Base-by-base conservation (phyloP, 2,329 filamentous ascomycete genomes). In the Fusarium agapanthi region DNA sequence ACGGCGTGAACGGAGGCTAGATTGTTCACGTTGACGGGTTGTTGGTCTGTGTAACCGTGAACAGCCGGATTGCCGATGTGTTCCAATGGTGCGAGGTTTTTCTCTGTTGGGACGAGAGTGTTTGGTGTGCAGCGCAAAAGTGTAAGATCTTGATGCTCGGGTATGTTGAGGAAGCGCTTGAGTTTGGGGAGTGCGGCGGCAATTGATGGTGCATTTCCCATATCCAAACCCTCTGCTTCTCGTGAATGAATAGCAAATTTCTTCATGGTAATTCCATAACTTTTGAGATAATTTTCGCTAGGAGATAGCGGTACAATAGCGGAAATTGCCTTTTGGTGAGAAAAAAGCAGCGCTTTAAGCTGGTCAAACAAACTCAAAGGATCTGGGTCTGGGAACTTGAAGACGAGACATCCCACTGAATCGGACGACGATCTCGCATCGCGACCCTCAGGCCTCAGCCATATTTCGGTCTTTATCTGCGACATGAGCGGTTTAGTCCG, bases 401-500 rank as follows among this genome's bases (percentile, higher is more conserved):
- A 30, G 5, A 73, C 56, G 7, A 73, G 16, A 18, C 48, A 73
- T 7, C 67, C 70, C 3, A 30, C 16, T 3, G 59, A 47, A 1
- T 7, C 37, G 18, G 58, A 47, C 2, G 56, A 24, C 1, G 54
- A 35, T 10, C 15, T 38, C 6, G 14, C 13, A n/a, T 64, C 20
- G 8, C 45, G 56, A 4, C 32, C 22, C 16, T 28, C 5, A 4
- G 48, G 41, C 13, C 22, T 48, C 9, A 74, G 34, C 72, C 72
- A 74, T 14, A 74, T 6, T 18, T 74, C 65, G 1, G 72, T 63
- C 32, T 66, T 59, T 18, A 74, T 72, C 10, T 74, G 72, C 0
- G 72, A 60, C 72, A 74, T 72, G 22, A 72, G 54, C 3, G 72
- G 72, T 7, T 74, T 74, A 3, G 72, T 74, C 2, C 78, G 75